A percentile compares a stretch with the other conserved stretches of the same genome.
phyloP scores from a whole-genome alignment of 768 basidiomycete genomes.

The Hypsizygus marmoreus region DNA sequence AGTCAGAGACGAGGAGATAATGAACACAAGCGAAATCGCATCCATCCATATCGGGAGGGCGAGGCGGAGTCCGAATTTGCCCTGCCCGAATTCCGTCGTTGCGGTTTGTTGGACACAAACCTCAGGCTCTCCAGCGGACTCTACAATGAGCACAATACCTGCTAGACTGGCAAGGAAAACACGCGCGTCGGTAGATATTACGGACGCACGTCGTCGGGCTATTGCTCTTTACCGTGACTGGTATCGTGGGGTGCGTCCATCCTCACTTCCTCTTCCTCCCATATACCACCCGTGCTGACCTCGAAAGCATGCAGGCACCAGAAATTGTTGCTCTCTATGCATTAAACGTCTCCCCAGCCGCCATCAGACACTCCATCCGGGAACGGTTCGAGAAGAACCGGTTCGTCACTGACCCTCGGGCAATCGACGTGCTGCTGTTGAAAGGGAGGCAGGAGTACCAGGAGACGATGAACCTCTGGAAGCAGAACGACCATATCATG shows the following conservation, averaged over 20 bases:
- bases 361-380: constrained; percentile 81
- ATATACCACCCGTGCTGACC: constrained; percentile 7
- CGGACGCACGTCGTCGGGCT: constrained; percentile 68
- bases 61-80: constrained; percentile 19
- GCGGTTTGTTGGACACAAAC: too few relatives aligned
- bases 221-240: constrained; percentile 88
- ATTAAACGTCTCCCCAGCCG: constrained; percentile 74
- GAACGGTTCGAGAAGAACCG: constrained; percentile 86
- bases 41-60: constrained; percentile 17
- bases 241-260: constrained; percentile 82
- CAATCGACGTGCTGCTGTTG: constrained; percentile 83
- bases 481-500: constrained; percentile 79
- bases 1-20: constrained; percentile 12
- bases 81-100: too few relatives aligned
- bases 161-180: constrained; percentile 79
- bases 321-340: constrained; percentile 84
- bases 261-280: constrained; percentile 2
- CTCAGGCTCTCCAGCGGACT: too few relatives aligned
- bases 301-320: constrained; percentile 65
- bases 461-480: constrained; percentile 95
- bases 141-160: constrained; percentile 83
- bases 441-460: constrained; percentile 89
- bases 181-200: constrained; percentile 51
- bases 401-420: constrained; percentile 75
- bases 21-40: background rate